phyloP scores from a whole-genome alignment of 805 yeast species.

The Kluyveromyces nonfermentans region DNA sequence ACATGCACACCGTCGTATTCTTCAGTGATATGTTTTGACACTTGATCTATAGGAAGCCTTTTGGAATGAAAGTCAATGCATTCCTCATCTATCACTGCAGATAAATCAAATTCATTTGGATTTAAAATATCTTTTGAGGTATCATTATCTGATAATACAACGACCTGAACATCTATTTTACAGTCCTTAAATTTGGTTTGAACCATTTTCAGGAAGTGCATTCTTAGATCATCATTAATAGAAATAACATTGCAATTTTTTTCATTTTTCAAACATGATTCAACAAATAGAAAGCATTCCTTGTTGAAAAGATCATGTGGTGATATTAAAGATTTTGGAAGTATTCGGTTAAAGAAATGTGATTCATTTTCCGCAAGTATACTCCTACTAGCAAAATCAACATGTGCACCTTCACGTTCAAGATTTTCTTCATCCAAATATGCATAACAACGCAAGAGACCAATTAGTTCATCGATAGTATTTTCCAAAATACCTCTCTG shows the following conservation, averaged over 20 bases:
- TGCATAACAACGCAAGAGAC: conserved; percentile 27
- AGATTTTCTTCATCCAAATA: conserved; percentile 10
- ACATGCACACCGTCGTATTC: conserved; percentile 1
- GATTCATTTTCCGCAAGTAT: conserved; percentile 4
- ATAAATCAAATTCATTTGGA: background rate
- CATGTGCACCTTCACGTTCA: background rate
- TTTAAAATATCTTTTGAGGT: conserved; percentile 15
- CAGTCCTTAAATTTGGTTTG: conserved; percentile 10
- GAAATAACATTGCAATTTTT: conserved; percentile 22
- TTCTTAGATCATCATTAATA: conserved; percentile 9
- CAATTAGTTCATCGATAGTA: conserved; percentile 35
- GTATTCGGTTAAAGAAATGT: conserved; percentile 15
- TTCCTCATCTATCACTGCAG: conserved; percentile 2
- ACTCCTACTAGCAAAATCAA: conserved; percentile 14
- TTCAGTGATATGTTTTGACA: too few relatives aligned
- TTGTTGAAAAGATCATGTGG: conserved; percentile 16
- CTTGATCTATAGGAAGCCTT: conserved; percentile 1
- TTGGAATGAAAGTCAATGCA: conserved; percentile 3
- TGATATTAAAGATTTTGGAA: conserved; percentile 14
- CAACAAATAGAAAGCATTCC: conserved; percentile 22
- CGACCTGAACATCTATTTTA: conserved; percentile 17
- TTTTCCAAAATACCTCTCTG: conserved; percentile 40
- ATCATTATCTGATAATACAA: conserved; percentile 21
- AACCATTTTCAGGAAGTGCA: background rate
- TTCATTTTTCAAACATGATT: conserved; percentile 17